Conservation (phyloP, 148 eudicot species). For the Drosera capensis region DNA sequence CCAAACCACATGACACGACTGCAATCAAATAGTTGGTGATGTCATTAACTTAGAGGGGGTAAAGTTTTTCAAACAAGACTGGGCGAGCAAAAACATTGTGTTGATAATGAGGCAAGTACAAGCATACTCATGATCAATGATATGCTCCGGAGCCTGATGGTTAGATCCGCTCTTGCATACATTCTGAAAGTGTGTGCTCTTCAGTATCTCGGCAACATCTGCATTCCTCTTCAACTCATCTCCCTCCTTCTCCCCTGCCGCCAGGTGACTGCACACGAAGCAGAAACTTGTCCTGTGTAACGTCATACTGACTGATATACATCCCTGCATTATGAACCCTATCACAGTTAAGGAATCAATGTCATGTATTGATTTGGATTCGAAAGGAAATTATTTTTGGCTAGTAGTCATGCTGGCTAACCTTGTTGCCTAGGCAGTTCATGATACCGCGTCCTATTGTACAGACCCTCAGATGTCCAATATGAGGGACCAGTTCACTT, state of each 20-base stretch:
- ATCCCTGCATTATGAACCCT: constrained; percentile 36
- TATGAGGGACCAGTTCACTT: constrained; percentile 45
- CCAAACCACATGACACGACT: constrained; percentile 85
- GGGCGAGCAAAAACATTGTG: neutral
- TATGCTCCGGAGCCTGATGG: constrained; percentile 43
- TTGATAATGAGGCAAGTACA: constrained; percentile 14
- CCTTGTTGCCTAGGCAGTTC: constrained; percentile 94
- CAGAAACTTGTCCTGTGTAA: constrained; percentile 85
- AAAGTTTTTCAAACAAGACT: neutral
- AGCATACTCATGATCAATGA: constrained; percentile 88
- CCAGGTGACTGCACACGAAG: constrained; percentile 81
- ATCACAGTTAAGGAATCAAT: neutral
- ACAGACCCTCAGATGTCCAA: constrained; percentile 63
- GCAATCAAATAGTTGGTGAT: constrained; percentile 4
- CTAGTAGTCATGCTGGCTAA: constrained; percentile 3
- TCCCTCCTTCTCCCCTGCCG: constrained; percentile 88
- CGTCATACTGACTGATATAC: constrained; percentile 73
- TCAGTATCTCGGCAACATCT: constrained; percentile 71
- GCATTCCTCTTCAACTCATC: constrained; percentile 69
- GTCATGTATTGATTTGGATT: neutral
- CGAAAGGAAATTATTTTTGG: neutral
- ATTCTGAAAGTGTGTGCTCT: constrained; percentile 47
- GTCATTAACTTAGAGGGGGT: neutral
- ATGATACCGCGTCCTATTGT: constrained; percentile 77
- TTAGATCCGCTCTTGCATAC: constrained; percentile 47